These are phyloP conservation scores for Cercis canadensis DNA, from an alignment of 306 rosid species.

Conservation along the genomic window DNA sequence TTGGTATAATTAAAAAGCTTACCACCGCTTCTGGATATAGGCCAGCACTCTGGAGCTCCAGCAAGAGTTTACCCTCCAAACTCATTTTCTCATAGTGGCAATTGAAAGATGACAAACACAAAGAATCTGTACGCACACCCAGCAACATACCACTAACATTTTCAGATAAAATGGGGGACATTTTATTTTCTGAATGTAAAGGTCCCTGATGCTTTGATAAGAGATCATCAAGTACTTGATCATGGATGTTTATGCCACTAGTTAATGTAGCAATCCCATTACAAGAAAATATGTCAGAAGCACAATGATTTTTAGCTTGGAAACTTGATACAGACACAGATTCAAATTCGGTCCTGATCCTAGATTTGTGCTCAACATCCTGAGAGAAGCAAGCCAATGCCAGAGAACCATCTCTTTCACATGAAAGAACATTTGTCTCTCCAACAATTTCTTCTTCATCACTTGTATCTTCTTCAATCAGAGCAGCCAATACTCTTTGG, in stretches of 20 bases:
- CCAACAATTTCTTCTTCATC: no score
- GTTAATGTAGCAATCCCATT: constrained; percentile 51
- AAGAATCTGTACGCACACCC: constrained; percentile 39
- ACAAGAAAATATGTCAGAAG: constrained; percentile 52
- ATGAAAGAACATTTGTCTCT: constrained; percentile 50
- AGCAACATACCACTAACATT: constrained; percentile 51
- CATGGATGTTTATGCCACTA: constrained; percentile 40
- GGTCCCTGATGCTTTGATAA: constrained; percentile 44
- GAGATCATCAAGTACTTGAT: constrained; percentile 36
- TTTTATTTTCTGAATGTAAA: constrained; percentile 41
- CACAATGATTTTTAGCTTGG: constrained; percentile 40
- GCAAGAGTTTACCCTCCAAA: constrained; percentile 67
- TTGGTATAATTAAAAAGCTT: constrained; percentile 28
- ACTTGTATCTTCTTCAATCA: constrained; percentile 60
- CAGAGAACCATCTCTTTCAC: constrained; percentile 48
- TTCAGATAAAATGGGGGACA: constrained; percentile 46
- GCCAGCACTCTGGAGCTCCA: constrained; percentile 83
- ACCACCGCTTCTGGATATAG: constrained; percentile 81
- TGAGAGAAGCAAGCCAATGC: constrained; percentile 34
- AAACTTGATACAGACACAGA: constrained; percentile 35
- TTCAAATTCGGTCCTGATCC: constrained; percentile 38
- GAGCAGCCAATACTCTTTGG: constrained; percentile 82
- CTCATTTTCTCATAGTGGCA: constrained; percentile 55
- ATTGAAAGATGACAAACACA: constrained; percentile 46
- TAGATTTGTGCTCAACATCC: constrained; percentile 46